phyloP scores from a whole-genome alignment of 345 rosid species.

The Eutrema japonicum region DNA sequence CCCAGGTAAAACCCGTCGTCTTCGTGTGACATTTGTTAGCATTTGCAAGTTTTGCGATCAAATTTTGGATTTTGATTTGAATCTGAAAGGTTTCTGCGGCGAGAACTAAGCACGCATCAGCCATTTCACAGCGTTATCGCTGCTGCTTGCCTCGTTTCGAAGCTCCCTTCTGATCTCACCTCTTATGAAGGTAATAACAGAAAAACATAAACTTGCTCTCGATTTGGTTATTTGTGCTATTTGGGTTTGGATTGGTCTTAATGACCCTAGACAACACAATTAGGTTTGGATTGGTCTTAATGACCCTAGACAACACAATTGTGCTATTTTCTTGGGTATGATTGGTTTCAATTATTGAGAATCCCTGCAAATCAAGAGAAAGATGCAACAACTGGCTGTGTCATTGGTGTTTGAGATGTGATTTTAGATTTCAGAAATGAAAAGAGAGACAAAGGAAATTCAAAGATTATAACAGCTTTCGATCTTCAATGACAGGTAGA shows the following conservation, averaged over 20 bases:
- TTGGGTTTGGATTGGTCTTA: neutral
- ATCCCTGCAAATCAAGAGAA: neutral
- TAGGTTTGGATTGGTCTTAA: neutral
- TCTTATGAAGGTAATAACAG: conserved; percentile 53
- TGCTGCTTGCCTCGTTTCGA: conserved; percentile 77
- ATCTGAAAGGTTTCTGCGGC: conserved; percentile 55
- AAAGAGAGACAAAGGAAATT: neutral
- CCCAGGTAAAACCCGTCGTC: conserved; percentile 36
- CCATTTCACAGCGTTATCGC: conserved; percentile 71
- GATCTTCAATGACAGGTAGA: conserved; percentile 57
- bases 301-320: neutral
- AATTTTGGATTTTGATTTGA: conserved; percentile 3
- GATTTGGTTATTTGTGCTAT: neutral
- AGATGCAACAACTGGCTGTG: neutral
- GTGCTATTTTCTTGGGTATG: neutral
- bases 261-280: neutral
- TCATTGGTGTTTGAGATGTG: neutral
- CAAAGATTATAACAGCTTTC: conserved; percentile 18
- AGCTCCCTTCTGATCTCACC: conserved; percentile 52
- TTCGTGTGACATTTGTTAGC: neutral
- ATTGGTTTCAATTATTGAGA: neutral
- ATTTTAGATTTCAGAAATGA: neutral
- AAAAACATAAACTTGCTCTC: neutral
- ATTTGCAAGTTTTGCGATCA: neutral
- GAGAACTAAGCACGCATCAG: conserved; percentile 65